A percentile compares a stretch with the other conserved stretches of the same genome.
phyloP scores from a whole-genome alignment of 1,284 basidiomycete species.

The Kwoniella shivajii region DNA sequence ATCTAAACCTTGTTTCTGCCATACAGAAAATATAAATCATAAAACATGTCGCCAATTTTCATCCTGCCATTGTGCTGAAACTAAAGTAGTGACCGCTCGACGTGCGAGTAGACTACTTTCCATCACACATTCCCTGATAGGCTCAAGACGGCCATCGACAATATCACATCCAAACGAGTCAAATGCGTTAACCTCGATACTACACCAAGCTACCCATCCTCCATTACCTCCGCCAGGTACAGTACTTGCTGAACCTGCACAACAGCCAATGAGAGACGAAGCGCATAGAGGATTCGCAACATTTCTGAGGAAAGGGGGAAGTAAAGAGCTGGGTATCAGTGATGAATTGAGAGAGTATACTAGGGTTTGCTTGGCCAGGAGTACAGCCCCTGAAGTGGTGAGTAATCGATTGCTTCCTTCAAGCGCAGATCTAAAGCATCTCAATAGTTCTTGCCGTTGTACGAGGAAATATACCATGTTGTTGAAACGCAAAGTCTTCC shows the following conservation, averaged over 20 bases:
- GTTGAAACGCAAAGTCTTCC: conserved; percentile 42
- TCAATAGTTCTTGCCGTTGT: conserved; percentile 39
- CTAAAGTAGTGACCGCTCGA: background rate
- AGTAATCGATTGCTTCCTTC: conserved; percentile 11
- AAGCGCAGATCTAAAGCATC: background rate
- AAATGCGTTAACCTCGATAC: conserved; percentile 1
- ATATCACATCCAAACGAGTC: background rate
- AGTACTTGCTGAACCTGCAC: conserved; percentile 13
- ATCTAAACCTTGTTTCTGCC: background rate
- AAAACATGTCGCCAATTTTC: background rate
- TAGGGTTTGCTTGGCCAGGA: conserved; percentile 22
- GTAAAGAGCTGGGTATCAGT: conserved; percentile 35
- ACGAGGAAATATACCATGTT: conserved; percentile 39
- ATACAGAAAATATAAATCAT: background rate
- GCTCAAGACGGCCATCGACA: conserved; percentile 3
- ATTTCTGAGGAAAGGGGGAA: conserved; percentile 36
- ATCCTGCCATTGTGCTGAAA: background rate
- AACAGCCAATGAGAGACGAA: conserved; percentile 41
- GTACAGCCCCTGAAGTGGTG: conserved; percentile 41
- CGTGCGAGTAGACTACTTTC: conserved; percentile 3
- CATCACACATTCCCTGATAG: conserved; percentile 6
- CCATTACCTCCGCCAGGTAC: conserved; percentile 27
- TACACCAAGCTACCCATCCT: conserved; percentile 17
- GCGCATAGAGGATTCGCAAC: conserved; percentile 39
- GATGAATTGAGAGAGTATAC: conserved; percentile 40